Conservation (phyloP, 1,284 basidiomycete species). For the Tausonia pullulans region DNA sequence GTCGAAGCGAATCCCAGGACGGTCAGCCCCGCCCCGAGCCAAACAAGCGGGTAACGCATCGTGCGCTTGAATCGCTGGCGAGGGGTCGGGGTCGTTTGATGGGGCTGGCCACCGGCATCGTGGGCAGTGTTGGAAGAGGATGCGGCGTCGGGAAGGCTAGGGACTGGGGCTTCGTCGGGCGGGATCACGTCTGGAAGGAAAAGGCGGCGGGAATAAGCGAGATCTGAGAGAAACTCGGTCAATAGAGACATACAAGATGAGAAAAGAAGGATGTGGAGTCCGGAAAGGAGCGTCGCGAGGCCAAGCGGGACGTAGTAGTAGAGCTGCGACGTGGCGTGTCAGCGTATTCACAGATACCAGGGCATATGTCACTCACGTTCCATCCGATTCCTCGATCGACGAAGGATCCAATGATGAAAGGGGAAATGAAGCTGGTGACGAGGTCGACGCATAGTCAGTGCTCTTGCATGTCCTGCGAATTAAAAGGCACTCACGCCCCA, state of each 20-base stretch:
- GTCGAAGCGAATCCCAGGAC: background rate
- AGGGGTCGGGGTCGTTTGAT: background rate
- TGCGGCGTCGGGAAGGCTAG: too few relatives aligned
- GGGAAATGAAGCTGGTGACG: background rate
- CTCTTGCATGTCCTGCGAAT: too few relatives aligned
- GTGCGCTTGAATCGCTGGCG: background rate
- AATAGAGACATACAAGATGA: background rate
- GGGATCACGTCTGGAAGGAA: too few relatives aligned
- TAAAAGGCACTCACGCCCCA: too few relatives aligned
- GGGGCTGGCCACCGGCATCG: too few relatives aligned
- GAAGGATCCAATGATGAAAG: constrained; percentile 1
- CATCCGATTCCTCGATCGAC: constrained; percentile 31
- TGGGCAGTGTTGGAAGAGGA: too few relatives aligned
- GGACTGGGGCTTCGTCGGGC: too few relatives aligned
- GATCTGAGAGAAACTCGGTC: too few relatives aligned
- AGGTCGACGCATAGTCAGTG: too few relatives aligned
- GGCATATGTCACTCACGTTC: constrained; percentile 29
- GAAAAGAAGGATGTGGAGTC: constrained; percentile 2
- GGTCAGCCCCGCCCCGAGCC: constrained; percentile 1
- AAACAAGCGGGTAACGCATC: constrained; percentile 5
- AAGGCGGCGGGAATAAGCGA: too few relatives aligned
- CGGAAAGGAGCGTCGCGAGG: background rate
- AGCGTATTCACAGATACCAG: too few relatives aligned
- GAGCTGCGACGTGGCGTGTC: background rate
- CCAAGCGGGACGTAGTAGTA: constrained; percentile 1